Base-by-base conservation (phyloP, 1,284 basidiomycete species). In the Fomes fomentarius region DNA sequence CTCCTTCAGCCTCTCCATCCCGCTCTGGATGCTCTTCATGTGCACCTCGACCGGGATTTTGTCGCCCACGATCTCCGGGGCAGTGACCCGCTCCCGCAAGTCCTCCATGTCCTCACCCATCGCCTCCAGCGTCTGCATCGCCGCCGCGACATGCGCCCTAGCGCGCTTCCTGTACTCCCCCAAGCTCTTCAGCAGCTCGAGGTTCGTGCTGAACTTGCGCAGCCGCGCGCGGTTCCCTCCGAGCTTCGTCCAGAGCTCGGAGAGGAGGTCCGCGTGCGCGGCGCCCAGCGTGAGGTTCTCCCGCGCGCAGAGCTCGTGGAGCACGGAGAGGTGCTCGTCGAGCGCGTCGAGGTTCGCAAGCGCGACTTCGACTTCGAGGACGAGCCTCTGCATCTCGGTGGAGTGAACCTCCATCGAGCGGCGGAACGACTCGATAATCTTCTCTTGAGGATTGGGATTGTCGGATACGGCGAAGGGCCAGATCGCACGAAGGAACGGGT, bases 101-200 rank as follows among this genome's bases (percentile, higher is more conserved):
- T 87, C 86, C 65, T 88, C 87, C 77, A 91, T 83, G 57, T 89
- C 87, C 37, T 82, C 83, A 57, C 79, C 80, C 79, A 91, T 79
- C 22, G 73, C 72, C 40, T 80, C 72, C 59, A 91, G 69, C 19
- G 82, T 77, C 50, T 84, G 82, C 64, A 87, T 65, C 17, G 86
- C 80, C 0, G 79, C 80, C 30, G 78, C 77, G 24, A 91, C 85
- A 59, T 87, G 86, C 14, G 74, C 78, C 30, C 77, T 69, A 9
- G 89, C 89, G 55, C 77, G 75, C 57, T 76, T 76, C 59, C 86
- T 74, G 62, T 87, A 89, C 25, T 65, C 68, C 7, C 76, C 76
- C 11, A 90, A 66, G 41, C 79, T 77, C 53, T 74, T 74, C 55
- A 91, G 73, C 43, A 90, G 69, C 5, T 47, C 64, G 10, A 84